phyloP scores from a whole-genome alignment of 192 early-diverging fungal genomes.

The Backusella psychrophila region DNA sequence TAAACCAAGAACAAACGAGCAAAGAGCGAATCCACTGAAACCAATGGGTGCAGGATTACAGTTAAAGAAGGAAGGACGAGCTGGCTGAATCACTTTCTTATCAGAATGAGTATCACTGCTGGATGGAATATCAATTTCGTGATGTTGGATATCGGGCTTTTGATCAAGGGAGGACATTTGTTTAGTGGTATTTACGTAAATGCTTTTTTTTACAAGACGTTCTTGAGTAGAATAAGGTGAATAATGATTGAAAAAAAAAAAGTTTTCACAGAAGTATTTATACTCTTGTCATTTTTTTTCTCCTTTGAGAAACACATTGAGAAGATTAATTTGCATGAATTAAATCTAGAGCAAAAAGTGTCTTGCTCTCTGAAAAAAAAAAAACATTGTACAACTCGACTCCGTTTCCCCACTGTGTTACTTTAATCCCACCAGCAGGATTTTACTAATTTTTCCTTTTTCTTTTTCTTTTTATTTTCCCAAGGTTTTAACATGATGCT shows the following conservation, averaged over 20 bases:
- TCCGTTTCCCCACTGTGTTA: background rate
- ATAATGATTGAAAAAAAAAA: too few species aligned
- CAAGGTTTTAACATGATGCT: background rate
- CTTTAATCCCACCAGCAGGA: background rate
- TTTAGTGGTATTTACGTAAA: background rate
- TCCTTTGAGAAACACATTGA: too few species aligned
- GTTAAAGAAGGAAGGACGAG: background rate
- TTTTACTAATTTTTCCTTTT: background rate
- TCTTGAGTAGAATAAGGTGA: background rate
- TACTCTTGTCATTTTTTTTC: too few species aligned
- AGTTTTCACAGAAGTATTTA: too few species aligned
- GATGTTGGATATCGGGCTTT: conserved; percentile 1
- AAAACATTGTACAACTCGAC: background rate
- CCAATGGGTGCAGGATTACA: conserved; percentile 19
- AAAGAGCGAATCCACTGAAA: conserved; percentile 23
- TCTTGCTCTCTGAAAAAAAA: background rate
- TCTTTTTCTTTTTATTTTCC: background rate
- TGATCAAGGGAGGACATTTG: background rate
- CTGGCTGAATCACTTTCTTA: background rate
- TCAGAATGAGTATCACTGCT: background rate
- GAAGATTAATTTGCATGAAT: background rate
- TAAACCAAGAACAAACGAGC: conserved; percentile 27
- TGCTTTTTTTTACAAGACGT: too few species aligned
- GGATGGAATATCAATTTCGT: background rate
- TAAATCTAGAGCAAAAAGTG: background rate